Evolutionary conservation across 75 land plant species (phyloP).

Genomic region (Picea sitchensis): DNA sequence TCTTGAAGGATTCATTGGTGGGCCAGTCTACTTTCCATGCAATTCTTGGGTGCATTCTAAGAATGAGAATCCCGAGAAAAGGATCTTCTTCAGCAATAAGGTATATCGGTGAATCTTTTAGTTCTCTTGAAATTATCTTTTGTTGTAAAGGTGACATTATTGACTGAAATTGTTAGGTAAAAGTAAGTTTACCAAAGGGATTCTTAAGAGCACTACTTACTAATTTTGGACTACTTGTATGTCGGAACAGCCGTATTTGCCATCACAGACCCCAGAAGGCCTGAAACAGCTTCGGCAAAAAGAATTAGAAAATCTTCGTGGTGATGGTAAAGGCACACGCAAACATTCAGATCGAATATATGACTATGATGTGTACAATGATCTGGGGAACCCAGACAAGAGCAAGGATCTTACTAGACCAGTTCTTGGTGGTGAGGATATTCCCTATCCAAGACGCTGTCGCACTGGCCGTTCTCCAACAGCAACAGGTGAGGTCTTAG

Average conservation of each 20-base stretch:
- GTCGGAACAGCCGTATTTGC: slow-evolving; percentile 57
- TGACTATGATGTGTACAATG: slow-evolving; percentile 90
- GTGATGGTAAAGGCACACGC: slow-evolving; percentile 66
- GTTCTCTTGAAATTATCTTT: neutral
- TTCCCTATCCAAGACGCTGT: slow-evolving; percentile 79
- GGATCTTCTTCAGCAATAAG: slow-evolving; percentile 74
- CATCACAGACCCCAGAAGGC: slow-evolving; percentile 79
- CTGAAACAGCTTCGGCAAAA: slow-evolving; percentile 53
- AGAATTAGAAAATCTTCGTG: slow-evolving; percentile 59
- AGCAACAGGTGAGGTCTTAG: slow-evolving; percentile 37
- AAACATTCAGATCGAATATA: slow-evolving; percentile 68
- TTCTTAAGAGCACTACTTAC: neutral
- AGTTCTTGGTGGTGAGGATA: slow-evolving; percentile 58
- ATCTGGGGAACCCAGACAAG: slow-evolving; percentile 83
- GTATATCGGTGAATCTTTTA: slow-evolving; percentile 20
- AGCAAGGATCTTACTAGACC: slow-evolving; percentile 53
- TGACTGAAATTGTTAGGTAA: neutral
- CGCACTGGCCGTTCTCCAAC: slow-evolving; percentile 76
- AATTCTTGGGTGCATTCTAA: slow-evolving; percentile 85
- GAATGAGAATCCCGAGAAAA: slow-evolving; percentile 41
- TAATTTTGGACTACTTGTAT: neutral
- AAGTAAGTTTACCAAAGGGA: neutral
- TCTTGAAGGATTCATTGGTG: slow-evolving; percentile 53
- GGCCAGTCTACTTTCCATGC: slow-evolving; percentile 63
- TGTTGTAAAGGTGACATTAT: neutral